Percentiles rank a stretch among this genome's conserved stretches.
Conservation (phyloP, 1,284 basidiomycete species). For the Exobasidium cylindrosporum region DNA sequence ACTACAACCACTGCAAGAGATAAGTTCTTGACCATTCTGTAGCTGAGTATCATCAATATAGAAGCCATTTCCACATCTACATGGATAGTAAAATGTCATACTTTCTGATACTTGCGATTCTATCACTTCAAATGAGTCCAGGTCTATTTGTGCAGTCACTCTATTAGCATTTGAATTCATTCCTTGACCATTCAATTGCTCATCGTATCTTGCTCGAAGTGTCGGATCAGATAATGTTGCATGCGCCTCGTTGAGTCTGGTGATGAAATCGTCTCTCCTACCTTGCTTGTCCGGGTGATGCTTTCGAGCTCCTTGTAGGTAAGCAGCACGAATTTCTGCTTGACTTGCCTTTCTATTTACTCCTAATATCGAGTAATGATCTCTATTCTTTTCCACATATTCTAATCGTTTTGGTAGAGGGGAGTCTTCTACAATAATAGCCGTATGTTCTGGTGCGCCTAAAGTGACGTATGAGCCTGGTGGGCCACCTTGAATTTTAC, state of each 20-base stretch:
- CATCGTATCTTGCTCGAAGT: conserved; percentile 3
- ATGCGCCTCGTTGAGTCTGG: conserved; percentile 9
- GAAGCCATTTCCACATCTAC: conserved; percentile 5
- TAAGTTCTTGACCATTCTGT: neutral
- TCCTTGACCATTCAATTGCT: neutral
- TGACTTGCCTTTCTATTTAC: conserved; percentile 61
- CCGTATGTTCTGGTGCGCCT: conserved; percentile 17
- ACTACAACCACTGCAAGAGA: conserved; percentile 9
- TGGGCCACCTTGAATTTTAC: neutral
- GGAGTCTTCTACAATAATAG: conserved; percentile 11
- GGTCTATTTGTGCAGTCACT: conserved; percentile 4
- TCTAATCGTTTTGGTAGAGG: conserved; percentile 4
- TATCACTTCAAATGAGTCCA: neutral
- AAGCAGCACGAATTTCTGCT: conserved; percentile 72
- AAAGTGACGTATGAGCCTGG: conserved; percentile 2
- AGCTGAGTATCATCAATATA: conserved; percentile 6
- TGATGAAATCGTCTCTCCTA: conserved; percentile 1
- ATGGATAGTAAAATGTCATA: conserved; percentile 7
- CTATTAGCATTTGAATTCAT: neutral
- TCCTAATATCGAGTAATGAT: conserved; percentile 71
- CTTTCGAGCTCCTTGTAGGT: conserved; percentile 68
- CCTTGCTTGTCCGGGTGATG: conserved; percentile 76
- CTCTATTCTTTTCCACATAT: conserved; percentile 12
- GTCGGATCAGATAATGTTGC: neutral
- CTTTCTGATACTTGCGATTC: neutral